These are phyloP conservation scores for Sapria himalayana DNA, from an alignment of 345 rosid species.

Conservation along the genomic window DNA sequence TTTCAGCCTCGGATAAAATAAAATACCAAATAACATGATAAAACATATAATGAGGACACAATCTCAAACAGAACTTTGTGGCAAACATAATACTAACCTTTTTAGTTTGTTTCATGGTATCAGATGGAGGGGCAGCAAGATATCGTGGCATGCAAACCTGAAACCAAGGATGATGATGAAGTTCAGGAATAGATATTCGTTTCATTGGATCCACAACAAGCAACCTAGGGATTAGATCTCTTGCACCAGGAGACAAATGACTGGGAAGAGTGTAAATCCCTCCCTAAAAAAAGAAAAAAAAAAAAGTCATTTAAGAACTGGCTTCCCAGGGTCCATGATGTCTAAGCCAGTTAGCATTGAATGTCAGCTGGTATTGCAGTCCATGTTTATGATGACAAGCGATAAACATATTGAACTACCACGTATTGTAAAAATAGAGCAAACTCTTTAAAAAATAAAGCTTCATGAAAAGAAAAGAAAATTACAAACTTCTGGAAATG, in stretches of 20 bases:
- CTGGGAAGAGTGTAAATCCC: conserved; percentile 94
- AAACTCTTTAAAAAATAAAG: too few species aligned
- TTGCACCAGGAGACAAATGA: conserved; percentile 72
- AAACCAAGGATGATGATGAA: conserved; percentile 88
- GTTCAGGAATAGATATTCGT: conserved; percentile 75
- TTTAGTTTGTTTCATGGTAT: conserved; percentile 54
- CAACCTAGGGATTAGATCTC: conserved; percentile 88
- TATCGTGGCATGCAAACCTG: conserved; percentile 67
- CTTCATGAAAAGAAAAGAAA: too few species aligned
- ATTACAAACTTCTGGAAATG: too few species aligned
- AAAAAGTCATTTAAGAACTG: too few species aligned
- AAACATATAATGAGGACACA: background rate
- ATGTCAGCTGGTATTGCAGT: too few species aligned
- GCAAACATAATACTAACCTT: conserved; percentile 24
- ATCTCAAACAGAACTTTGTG: background rate
- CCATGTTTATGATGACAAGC: too few species aligned
- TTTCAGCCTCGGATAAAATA: too few species aligned
- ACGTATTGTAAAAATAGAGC: too few species aligned
- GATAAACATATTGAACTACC: too few species aligned
- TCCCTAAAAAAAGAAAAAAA: conserved; percentile 20
- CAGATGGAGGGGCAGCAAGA: conserved; percentile 75
- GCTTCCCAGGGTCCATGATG: too few species aligned
- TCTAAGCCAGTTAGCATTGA: too few species aligned
- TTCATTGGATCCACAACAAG: conserved; percentile 85
- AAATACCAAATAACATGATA: background rate